Conservation (phyloP, 306 rosid genomes). For the Mimosa bimucronata region DNA sequence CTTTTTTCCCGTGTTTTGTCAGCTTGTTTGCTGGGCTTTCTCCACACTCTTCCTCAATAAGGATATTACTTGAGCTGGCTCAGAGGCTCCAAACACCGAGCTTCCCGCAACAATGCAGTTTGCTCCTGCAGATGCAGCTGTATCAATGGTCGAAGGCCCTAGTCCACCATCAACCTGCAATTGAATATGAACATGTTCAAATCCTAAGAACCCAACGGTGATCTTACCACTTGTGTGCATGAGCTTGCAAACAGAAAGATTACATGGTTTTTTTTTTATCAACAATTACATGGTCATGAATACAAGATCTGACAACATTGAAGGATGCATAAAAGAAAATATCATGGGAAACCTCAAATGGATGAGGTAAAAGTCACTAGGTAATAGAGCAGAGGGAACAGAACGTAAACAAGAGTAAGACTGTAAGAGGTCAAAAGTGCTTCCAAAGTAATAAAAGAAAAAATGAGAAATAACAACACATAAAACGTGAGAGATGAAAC, state of each 20-base stretch:
- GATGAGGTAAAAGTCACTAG: background rate
- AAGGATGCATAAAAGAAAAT: constrained; percentile 1
- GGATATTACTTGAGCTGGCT: constrained; percentile 81
- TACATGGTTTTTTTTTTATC: no score
- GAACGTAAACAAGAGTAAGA: constrained; percentile 14
- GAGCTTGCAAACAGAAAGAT: constrained; percentile 17
- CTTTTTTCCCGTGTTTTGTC: constrained; percentile 35
- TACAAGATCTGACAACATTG: constrained; percentile 4
- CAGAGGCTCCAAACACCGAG: constrained; percentile 92
- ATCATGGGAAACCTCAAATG: constrained; percentile 1
- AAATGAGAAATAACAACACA: constrained; percentile 14
- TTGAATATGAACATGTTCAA: constrained; percentile 28
- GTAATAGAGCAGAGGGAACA: constrained; percentile 2
- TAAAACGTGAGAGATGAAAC: constrained; percentile 10
- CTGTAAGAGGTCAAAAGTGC: background rate
- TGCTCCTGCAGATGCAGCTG: constrained; percentile 86
- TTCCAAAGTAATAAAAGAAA: background rate
- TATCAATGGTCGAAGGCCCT: constrained; percentile 88
- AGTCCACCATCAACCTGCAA: constrained; percentile 95
- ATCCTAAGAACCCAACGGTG: constrained; percentile 23
- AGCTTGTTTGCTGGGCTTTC: constrained; percentile 56
- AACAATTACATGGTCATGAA: constrained; percentile 21
- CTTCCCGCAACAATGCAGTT: constrained; percentile 98
- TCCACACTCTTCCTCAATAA: constrained; percentile 67
- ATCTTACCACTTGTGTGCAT: background rate